These are phyloP conservation scores for Vitis amurensis DNA, from an alignment of 164 flowering plant genomes.

Conservation along the genomic window DNA sequence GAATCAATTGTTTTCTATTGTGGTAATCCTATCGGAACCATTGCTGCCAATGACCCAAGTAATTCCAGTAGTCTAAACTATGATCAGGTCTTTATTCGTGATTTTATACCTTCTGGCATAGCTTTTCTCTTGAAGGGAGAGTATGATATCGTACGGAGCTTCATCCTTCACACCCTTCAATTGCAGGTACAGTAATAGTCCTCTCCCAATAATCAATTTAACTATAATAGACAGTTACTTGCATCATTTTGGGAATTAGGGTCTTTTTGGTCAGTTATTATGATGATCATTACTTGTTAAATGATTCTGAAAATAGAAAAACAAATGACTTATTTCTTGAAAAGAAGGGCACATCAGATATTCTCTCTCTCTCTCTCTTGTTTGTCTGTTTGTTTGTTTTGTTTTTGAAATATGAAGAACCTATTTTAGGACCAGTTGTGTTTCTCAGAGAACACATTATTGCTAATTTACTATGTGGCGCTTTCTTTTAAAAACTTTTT, in stretches of 20 bases:
- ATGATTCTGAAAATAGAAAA: no score
- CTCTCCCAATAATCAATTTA: neutral
- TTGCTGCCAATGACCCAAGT: slow-evolving; percentile 73
- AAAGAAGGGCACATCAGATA: no score
- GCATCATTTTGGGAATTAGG: neutral
- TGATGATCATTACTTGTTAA: no score
- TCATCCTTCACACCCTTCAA: slow-evolving; percentile 81
- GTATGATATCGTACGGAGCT: slow-evolving; percentile 78
- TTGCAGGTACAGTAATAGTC: slow-evolving; percentile 52
- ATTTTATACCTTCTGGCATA: slow-evolving; percentile 78
- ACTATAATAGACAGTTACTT: neutral
- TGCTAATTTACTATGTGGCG: no score
- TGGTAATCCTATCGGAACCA: slow-evolving; percentile 71
- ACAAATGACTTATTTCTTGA: no score
- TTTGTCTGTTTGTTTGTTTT: no score
- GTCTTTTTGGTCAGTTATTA: no score
- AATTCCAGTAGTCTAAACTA: slow-evolving; percentile 49
- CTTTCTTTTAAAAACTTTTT: no score
- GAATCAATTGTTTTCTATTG: slow-evolving; percentile 67
- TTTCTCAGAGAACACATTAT: no score
- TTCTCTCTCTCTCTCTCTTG: no score
- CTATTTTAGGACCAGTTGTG: no score
- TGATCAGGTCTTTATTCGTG: slow-evolving; percentile 84
- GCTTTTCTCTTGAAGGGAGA: slow-evolving; percentile 86
- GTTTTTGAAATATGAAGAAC: no score